Conservation (phyloP, 495 filamentous ascomycete species). For the Penicillium arizonense region DNA sequence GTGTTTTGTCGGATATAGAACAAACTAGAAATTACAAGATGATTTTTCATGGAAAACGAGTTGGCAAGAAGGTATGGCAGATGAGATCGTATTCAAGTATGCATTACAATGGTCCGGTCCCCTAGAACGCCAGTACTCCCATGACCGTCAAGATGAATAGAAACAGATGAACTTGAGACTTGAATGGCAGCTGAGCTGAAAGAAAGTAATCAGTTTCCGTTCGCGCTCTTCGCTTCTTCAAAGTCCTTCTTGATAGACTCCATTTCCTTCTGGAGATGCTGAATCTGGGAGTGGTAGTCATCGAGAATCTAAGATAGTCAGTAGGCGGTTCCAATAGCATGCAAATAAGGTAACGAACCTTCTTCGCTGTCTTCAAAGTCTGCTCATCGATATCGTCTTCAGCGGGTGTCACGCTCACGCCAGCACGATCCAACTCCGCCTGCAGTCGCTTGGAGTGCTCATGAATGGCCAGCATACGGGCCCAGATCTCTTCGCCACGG, state of each 20-base stretch:
- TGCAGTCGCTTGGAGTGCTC: constrained; percentile 77
- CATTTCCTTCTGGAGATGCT: constrained; percentile 80
- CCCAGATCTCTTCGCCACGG: constrained; percentile 93
- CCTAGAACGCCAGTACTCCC: constrained; percentile 28
- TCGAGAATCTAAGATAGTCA: constrained; percentile 67
- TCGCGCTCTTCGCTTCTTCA: constrained; percentile 65
- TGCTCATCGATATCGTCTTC: constrained; percentile 69
- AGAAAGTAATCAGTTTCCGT: constrained; percentile 14
- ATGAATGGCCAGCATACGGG: constrained; percentile 80
- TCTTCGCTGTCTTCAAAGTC: constrained; percentile 75
- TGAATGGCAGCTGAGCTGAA: not conserved
- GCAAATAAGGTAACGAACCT: constrained; percentile 54
- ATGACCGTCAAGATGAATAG: constrained; percentile 18
- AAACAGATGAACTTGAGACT: constrained; percentile 12
- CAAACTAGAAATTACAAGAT: constrained; percentile 18
- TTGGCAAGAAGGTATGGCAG: not conserved
- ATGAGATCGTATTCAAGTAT: constrained; percentile 22
- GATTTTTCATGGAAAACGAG: not conserved
- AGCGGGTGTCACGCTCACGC: constrained; percentile 45
- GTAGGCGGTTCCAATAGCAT: constrained; percentile 1
- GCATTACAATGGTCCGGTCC: constrained; percentile 23
- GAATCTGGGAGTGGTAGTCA: constrained; percentile 85
- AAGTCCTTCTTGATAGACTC: constrained; percentile 77
- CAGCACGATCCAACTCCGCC: constrained; percentile 70
- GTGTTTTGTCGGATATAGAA: constrained; percentile 21